A percentile compares a stretch with the other conserved stretches of the same genome.
phyloP scores from a whole-genome alignment of 768 basidiomycete genomes.

The Leccinum incarnatum region DNA sequence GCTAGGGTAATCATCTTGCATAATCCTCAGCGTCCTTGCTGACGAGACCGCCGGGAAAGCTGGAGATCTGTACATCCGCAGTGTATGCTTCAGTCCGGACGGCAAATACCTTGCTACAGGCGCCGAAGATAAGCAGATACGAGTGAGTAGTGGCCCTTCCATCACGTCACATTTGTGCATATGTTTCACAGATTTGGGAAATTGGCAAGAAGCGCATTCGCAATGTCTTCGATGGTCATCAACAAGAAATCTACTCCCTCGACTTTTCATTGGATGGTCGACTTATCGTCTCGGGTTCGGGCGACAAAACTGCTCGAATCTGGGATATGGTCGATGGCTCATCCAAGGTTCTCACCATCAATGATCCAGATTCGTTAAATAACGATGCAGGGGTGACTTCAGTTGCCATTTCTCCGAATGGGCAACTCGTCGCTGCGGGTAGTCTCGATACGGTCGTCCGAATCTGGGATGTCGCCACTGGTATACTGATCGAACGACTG shows the following conservation, averaged over 20 bases:
- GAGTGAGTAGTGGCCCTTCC: constrained; percentile 48
- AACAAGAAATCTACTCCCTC: constrained; percentile 91
- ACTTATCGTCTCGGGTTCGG: constrained; percentile 86
- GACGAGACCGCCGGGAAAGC: constrained; percentile 72
- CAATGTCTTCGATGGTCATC: constrained; percentile 82
- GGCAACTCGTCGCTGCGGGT: constrained; percentile 63
- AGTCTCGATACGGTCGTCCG: constrained; percentile 74
- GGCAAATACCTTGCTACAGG: constrained; percentile 72
- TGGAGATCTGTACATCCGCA: constrained; percentile 87
- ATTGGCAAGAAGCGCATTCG: constrained; percentile 77
- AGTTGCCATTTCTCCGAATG: constrained; percentile 77
- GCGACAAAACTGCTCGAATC: constrained; percentile 67
- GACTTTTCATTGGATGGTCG: constrained; percentile 87
- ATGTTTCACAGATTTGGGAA: constrained; percentile 78
- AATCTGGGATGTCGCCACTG: constrained; percentile 74
- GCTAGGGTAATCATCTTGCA: constrained; percentile 9
- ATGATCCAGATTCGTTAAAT: constrained; percentile 48
- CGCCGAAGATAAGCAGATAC: constrained; percentile 89
- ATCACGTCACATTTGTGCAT: constrained; percentile 4
- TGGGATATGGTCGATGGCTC: constrained; percentile 54
- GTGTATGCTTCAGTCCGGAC: constrained; percentile 76
- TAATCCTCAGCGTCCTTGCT: constrained; percentile 56
- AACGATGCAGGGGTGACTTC: constrained; percentile 71
- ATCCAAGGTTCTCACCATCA: constrained; percentile 37
- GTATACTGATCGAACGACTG: constrained; percentile 66